Percentiles rank a stretch among this genome's conserved stretches.
phyloP scores from a whole-genome alignment of 2,329 filamentous ascomycete genomes.

The Plenodomus biglobosus region DNA sequence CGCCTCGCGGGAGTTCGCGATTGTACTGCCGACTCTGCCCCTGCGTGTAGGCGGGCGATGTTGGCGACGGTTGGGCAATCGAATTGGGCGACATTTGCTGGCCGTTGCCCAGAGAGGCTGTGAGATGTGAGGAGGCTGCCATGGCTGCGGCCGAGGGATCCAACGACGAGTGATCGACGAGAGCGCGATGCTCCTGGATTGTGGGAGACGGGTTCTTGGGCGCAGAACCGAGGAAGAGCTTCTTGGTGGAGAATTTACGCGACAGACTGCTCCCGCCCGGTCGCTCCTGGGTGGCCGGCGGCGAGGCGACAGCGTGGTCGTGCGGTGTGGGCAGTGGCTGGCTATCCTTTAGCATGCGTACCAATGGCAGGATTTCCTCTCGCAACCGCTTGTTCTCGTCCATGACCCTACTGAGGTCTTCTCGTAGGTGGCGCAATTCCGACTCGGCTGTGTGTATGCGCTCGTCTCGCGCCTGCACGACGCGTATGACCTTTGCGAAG shows the following conservation, averaged over 20 bases:
- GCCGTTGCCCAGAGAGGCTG: constrained; percentile 49
- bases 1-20: constrained; percentile 35
- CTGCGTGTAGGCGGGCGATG: constrained; percentile 52
- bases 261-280: constrained; percentile 51
- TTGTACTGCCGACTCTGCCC: constrained; percentile 34
- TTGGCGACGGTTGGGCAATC: constrained; percentile 51
- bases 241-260: constrained; percentile 57
- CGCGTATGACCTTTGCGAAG: constrained; percentile 85
- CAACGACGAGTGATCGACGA: constrained; percentile 48
- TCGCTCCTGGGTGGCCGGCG: constrained; percentile 39
- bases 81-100: constrained; percentile 47
- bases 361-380: constrained; percentile 87
- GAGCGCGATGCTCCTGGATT: constrained; percentile 48
- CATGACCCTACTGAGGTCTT: constrained; percentile 53
- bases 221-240: constrained; percentile 52
- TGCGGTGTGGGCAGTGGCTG: constrained; percentile 67
- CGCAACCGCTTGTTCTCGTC: constrained; percentile 87
- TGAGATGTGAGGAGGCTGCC: constrained; percentile 54
- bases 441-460: constrained; percentile 80
- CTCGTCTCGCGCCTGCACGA: constrained; percentile 86
- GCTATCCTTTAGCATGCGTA: constrained; percentile 88
- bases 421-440: constrained; percentile 74
- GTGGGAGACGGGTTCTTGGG: constrained; percentile 56
- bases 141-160: constrained; percentile 55
- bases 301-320: constrained; percentile 40